phyloP scores from a whole-genome alignment of 1,284 basidiomycete species.

The Flammula alnicola region DNA sequence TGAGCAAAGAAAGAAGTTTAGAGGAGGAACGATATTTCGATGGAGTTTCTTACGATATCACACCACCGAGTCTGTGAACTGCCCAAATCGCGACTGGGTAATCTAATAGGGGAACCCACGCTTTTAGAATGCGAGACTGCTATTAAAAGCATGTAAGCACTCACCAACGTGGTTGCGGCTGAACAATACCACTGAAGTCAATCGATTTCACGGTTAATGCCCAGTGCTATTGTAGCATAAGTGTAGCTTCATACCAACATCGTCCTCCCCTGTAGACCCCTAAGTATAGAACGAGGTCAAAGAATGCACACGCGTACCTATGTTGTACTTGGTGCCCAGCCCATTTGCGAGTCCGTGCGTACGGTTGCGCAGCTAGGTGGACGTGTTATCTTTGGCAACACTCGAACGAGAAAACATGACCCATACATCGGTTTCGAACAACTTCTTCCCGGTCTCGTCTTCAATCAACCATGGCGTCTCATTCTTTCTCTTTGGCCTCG shows the following conservation, averaged over 20 bases:
- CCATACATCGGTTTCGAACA: neutral
- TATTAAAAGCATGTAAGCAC: neutral
- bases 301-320: no score
- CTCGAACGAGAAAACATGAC: neutral
- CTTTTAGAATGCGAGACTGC: neutral
- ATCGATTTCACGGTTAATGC: neutral
- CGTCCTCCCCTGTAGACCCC: neutral
- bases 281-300: no score
- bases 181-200: neutral
- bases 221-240: no score
- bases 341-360: neutral
- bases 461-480: slow-evolving; percentile 1
- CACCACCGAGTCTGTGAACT: neutral
- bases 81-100: slow-evolving; percentile 2
- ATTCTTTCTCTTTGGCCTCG: neutral
- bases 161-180: slow-evolving; percentile 3
- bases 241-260: neutral
- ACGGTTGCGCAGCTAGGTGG: neutral
- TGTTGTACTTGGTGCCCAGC: neutral
- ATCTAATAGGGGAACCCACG: neutral
- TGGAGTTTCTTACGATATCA: neutral
- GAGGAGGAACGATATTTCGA: no score
- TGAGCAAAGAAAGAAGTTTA: no score
- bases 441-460: neutral
- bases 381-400: neutral